phyloP scores from a whole-genome alignment of 2,329 filamentous ascomycete genomes.

The Pezicula neosporulosa region DNA sequence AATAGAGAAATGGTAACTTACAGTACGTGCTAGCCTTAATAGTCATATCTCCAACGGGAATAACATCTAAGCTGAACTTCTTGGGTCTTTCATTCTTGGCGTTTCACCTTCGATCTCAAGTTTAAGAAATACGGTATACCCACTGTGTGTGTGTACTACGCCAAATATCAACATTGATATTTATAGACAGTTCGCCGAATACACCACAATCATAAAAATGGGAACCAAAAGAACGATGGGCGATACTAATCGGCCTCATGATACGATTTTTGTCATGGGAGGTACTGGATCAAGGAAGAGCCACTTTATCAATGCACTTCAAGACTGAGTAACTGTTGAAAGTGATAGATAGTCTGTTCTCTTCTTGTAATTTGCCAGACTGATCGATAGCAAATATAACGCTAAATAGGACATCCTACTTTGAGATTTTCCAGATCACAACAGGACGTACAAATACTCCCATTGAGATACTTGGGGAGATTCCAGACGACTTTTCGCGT shows the following conservation, averaged over 20 bases:
- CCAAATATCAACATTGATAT: neutral
- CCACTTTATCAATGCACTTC: constrained; percentile 7
- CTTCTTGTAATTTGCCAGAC: constrained; percentile 3
- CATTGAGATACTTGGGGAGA: constrained; percentile 35
- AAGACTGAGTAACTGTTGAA: neutral
- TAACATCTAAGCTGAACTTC: too few relatives aligned
- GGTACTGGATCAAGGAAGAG: constrained; percentile 8
- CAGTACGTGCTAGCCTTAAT: neutral
- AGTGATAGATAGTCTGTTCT: constrained; percentile 3
- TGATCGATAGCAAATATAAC: neutral
- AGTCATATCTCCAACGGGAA: neutral
- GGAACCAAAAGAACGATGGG: neutral
- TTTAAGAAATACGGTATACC: neutral
- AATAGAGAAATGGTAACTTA: neutral
- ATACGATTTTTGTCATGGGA: constrained; percentile 7
- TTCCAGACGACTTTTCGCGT: constrained; percentile 17
- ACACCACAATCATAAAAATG: neutral
- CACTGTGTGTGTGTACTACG: neutral
- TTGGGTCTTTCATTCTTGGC: neutral
- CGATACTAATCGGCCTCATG: neutral
- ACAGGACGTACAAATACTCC: constrained; percentile 6
- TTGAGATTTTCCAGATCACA: constrained; percentile 1
- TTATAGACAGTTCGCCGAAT: neutral
- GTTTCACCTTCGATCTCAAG: neutral
- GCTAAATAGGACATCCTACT: constrained; percentile 1